Percentiles rank a stretch among this genome's conserved stretches.
phyloP scores from a whole-genome alignment of 1,284 basidiomycete species.

The Agroathelia rolfsii region DNA sequence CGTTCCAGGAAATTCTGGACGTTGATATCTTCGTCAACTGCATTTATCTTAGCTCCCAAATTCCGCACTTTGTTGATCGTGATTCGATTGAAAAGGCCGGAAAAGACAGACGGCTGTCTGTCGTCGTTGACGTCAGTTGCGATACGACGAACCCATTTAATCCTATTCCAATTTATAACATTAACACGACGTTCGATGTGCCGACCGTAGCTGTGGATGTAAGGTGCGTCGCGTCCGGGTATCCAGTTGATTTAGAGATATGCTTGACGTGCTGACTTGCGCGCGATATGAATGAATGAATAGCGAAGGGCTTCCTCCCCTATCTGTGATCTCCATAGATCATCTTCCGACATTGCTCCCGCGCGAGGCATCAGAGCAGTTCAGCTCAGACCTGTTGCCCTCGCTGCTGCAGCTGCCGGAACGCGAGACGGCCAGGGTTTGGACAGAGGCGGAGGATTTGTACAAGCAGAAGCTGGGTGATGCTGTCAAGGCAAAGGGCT shows the following conservation, averaged over 20 bases:
- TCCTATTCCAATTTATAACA: constrained; percentile 90
- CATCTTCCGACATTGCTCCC: constrained; percentile 95
- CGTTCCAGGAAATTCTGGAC: constrained; percentile 92
- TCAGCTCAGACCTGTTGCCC: constrained; percentile 84
- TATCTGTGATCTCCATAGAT: constrained; percentile 94
- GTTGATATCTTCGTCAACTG: constrained; percentile 99
- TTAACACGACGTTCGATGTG: constrained; percentile 93
- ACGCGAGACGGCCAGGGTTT: constrained; percentile 64
- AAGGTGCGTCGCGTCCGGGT: no score
- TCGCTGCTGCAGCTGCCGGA: constrained; percentile 75
- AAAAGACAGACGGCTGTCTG: constrained; percentile 56
- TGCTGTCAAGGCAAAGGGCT: constrained; percentile 39
- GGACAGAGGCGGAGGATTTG: constrained; percentile 84
- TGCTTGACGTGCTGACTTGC: constrained; percentile 2
- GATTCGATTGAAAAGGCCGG: constrained; percentile 74
- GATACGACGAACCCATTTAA: constrained; percentile 99
- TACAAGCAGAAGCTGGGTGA: constrained; percentile 73
- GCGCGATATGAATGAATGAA: constrained; percentile 4
- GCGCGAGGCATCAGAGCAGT: constrained; percentile 94
- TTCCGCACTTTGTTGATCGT: constrained; percentile 80
- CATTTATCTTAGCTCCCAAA: constrained; percentile 90
- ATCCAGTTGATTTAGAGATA: no score
- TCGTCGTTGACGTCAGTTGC: constrained; percentile 97
- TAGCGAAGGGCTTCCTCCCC: constrained; percentile 50
- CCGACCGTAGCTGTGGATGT: constrained; percentile 87